Base-by-base conservation (phyloP, 371 early-diverging fungal genomes). In the Dichotomocladium elegans region DNA sequence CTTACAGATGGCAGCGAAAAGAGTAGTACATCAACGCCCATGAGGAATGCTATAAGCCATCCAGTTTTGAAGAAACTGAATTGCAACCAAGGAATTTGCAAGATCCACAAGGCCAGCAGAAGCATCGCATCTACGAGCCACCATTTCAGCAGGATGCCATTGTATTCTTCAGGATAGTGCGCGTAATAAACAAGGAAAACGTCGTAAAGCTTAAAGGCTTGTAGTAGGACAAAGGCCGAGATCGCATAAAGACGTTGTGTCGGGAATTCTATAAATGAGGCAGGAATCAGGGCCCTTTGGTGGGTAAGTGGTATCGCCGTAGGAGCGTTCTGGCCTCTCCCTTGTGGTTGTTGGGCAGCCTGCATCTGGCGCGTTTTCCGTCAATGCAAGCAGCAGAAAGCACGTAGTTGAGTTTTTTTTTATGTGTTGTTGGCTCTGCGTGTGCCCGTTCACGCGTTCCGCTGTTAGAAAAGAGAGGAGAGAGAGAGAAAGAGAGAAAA, bases 1-100 rank as follows among this genome's bases (percentile, higher is more conserved):
- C 62, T 58, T 63, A 74, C 78, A 25, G 52, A 33, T 26, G 72
- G 69, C 1, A 57, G n/a, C 15, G 57, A 57, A 53, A 77, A 74
- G 15, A 66, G 6, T 2, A 64, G 9, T 7, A 64, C 37, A 41
- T 74, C 58, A 9, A 68, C 4, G 3, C 45, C n/a, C 11, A 44
- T 15, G 15, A 68, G 19, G 10, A 55, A 14, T 10, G 60, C 1
- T 4, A 40, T 49, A 19, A 72, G 47, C 1, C 59, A 9, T 3
- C 62, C 28, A 4, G 74, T 63, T 45, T 74, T 78, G 6, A 63
- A 15, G 3, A 34, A 6, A 22, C 56, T 58, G 53, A 78, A 72
- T 34, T 78, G 74, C 21, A 78, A 49, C 78, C 78, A 78, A 26
- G 78, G 78, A 42, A 78, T 74, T 37, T 63, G 61, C 10, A 61